These are phyloP conservation scores for Verticillium longisporum DNA, from an alignment of 2,329 filamentous ascomycete species.

Conservation along the genomic window DNA sequence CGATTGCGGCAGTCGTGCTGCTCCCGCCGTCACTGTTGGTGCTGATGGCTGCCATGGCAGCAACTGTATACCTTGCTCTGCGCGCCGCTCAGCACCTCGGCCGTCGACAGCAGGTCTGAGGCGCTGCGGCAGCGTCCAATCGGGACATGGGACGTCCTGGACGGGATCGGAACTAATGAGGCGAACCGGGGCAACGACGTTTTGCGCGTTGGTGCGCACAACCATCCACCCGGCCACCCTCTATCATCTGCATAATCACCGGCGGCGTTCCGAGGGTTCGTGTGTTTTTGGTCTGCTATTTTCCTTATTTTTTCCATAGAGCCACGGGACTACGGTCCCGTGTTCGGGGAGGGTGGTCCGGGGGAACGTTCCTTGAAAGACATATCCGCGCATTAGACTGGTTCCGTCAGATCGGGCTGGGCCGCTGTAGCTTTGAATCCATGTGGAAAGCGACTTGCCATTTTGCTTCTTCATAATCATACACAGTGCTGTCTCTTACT, in stretches of 20 bases:
- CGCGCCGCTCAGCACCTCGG: slow-evolving; percentile 8
- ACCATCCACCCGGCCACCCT: neutral
- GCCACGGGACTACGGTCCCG: neutral
- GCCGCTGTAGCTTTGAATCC: neutral
- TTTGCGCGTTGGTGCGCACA: no score
- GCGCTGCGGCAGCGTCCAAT: neutral
- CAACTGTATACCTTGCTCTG: slow-evolving; percentile 33
- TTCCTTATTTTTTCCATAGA: slow-evolving; percentile 2
- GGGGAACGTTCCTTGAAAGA: neutral
- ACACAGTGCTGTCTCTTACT: neutral
- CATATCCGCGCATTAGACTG: neutral
- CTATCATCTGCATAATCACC: neutral
- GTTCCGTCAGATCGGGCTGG: neutral
- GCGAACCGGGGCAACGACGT: neutral
- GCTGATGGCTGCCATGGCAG: slow-evolving; percentile 25
- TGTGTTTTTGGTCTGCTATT: neutral
- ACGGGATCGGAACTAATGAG: neutral
- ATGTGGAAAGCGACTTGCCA: neutral
- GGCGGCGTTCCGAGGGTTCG: slow-evolving; percentile 8
- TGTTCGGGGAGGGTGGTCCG: neutral
- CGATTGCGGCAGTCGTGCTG: slow-evolving; percentile 38
- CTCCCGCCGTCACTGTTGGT: slow-evolving; percentile 35
- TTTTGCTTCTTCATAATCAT: neutral
- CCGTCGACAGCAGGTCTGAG: neutral
- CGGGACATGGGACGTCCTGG: neutral